These are phyloP conservation scores for Capsicum baccatum DNA, from an alignment of 257 asterid species.

Conservation along the genomic window DNA sequence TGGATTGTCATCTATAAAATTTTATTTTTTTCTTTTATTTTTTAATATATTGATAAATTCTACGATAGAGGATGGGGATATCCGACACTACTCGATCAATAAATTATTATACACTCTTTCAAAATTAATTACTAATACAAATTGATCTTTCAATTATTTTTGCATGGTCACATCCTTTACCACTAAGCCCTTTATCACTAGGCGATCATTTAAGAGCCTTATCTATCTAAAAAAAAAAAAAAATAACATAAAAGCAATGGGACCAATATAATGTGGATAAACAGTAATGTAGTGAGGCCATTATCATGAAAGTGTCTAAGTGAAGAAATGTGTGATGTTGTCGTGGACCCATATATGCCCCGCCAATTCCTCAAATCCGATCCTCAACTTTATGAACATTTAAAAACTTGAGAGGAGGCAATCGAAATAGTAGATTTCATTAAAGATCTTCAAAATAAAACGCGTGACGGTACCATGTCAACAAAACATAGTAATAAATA, in stretches of 20 bases:
- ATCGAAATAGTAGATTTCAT: slow-evolving; percentile 1
- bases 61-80: no score
- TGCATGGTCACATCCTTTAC: neutral
- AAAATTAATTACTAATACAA: neutral
- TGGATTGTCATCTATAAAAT: no score
- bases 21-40: no score
- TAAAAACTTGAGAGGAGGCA: neutral
- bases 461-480: neutral
- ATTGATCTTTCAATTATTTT: neutral
- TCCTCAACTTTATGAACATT: slow-evolving; percentile 11
- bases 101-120: neutral
- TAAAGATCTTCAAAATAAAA: slow-evolving; percentile 16
- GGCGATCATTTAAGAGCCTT: neutral
- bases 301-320: slow-evolving; percentile 24
- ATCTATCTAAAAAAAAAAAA: neutral
- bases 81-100: no score
- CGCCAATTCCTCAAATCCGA: neutral
- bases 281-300: neutral
- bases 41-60: no score
- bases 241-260: neutral
- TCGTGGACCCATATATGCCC: slow-evolving; percentile 22
- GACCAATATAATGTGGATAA: neutral
- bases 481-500: neutral
- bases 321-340: slow-evolving; percentile 30
- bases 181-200: neutral